Conservation (phyloP, 202 grass and related monocot species). For the Musa balbisiana region DNA sequence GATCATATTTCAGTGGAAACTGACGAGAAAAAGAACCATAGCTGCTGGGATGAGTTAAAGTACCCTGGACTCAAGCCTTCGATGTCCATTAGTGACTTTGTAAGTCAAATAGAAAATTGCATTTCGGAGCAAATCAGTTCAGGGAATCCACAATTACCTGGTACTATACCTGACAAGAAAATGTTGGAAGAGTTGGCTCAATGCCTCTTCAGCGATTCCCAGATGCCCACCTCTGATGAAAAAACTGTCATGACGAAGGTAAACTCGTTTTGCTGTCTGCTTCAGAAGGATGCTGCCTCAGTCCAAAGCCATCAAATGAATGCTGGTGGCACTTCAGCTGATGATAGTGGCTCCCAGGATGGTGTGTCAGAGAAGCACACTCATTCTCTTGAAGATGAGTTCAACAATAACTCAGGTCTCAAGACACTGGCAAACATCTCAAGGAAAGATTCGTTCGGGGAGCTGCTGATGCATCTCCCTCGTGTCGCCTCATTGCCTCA, state of each 20-base stretch:
- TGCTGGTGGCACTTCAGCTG: not conserved
- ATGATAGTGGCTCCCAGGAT: not conserved
- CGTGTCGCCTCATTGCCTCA: slow-evolving; percentile 57
- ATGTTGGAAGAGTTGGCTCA: slow-evolving; percentile 48
- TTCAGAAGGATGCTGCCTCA: slow-evolving; percentile 36
- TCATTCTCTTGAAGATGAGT: not conserved
- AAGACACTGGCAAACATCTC: not conserved
- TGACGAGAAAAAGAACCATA: slow-evolving; percentile 14
- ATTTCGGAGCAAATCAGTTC: slow-evolving; percentile 43
- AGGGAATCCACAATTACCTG: slow-evolving; percentile 18
- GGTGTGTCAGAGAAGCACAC: slow-evolving; percentile 22
- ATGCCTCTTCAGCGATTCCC: slow-evolving; percentile 48
- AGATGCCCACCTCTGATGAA: slow-evolving; percentile 41
- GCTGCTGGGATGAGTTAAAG: slow-evolving; percentile 32
- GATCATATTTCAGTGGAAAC: slow-evolving; percentile 10
- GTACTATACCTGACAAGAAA: slow-evolving; percentile 9
- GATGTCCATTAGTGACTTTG: slow-evolving; percentile 47
- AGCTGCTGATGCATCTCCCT: slow-evolving; percentile 49
- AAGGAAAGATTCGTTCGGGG: slow-evolving; percentile 44
- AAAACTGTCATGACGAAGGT: slow-evolving; percentile 63
- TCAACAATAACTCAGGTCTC: not conserved
- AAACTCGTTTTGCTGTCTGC: slow-evolving; percentile 56
- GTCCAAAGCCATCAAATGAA: not conserved
- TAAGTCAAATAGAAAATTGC: slow-evolving; percentile 41
- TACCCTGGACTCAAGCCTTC: slow-evolving; percentile 35